phyloP scores from a whole-genome alignment of 768 basidiomycete genomes.

The Suillus weaverae region DNA sequence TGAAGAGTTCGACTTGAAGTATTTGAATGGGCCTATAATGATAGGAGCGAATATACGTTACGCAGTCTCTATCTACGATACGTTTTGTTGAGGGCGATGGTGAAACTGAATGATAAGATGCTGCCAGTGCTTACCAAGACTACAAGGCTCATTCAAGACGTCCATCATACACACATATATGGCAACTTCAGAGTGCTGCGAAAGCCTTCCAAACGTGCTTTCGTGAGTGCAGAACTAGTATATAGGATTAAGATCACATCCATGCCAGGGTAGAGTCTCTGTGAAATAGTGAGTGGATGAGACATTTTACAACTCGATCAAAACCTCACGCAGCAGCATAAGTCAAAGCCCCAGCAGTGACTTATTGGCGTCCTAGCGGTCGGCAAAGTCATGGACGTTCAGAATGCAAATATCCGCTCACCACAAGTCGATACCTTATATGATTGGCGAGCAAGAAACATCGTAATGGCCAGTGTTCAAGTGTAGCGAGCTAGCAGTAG shows the following conservation, averaged over 20 bases:
- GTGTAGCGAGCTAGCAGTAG: too few species aligned
- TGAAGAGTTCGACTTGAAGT: neutral
- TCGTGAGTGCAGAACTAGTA: neutral
- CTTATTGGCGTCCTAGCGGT: neutral
- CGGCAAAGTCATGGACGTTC: neutral
- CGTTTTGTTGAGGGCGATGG: too few species aligned
- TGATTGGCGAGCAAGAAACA: too few species aligned
- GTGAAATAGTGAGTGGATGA: neutral
- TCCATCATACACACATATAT: neutral
- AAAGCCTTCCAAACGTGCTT: neutral
- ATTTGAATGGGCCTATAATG: neutral
- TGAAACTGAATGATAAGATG: too few species aligned
- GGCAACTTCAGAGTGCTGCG: neutral
- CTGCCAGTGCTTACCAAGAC: too few species aligned
- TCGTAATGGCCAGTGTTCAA: too few species aligned
- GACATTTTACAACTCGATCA: neutral
- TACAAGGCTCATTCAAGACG: too few species aligned
- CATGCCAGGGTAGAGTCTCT: neutral
- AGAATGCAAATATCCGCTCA: neutral
- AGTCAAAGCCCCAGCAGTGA: neutral
- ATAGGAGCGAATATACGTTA: too few species aligned
- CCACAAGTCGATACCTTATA: too few species aligned
- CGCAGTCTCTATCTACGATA: too few species aligned
- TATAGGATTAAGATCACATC: neutral
- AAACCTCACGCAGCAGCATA: neutral